Base-by-base conservation (phyloP, 1,284 basidiomycete species). In the Malassezia cuniculi region DNA sequence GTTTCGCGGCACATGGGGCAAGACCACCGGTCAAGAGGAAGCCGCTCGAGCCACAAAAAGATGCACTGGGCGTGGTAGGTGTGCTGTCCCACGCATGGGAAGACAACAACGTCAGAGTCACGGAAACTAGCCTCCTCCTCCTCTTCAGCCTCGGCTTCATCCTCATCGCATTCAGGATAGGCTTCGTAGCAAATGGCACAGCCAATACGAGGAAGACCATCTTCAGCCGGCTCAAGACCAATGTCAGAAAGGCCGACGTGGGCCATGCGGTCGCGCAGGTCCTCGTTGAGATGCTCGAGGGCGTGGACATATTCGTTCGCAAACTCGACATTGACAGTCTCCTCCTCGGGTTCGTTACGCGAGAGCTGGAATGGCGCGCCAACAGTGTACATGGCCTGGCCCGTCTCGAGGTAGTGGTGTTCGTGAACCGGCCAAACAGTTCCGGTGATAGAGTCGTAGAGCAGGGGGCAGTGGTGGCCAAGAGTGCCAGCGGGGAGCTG, bases 1-100 rank as follows among this genome's bases (percentile, higher is more conserved):
- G 25, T 45, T 44, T 19, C 46, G 10, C 63, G 50, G 35, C 63
- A 66, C 16, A 59, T 60, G 6, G 63, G 63, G 29, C 63, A 66
- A 0, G 51, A 52, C 63, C 63, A 66, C 21, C 60, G 47, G 19
- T 41, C 47, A 1, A 61, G 61, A 3, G 54, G 44, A 5, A 44
- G 42, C 16, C 47, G 52, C 1, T 41, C 47, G n/a, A 66, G 48
- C 63, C 63, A 66, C 4, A 52, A 51, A 11, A 39, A 40, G 22
- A 66, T 27, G 37, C 61, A 66, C 2, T 41, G 36, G 1, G 52
- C 52, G 24, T 66, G 63, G 6, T 62, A 36, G 1, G 55, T 60
- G 36, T 66, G 63, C 36, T 57, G 52, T 1, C 63, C 60, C 4
- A 27, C 27, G 33, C 63, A 66, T 15, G 63, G 63, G 2, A 66